Base-by-base conservation (phyloP, 2,329 filamentous ascomycete species). In the Microdochium nivale region DNA sequence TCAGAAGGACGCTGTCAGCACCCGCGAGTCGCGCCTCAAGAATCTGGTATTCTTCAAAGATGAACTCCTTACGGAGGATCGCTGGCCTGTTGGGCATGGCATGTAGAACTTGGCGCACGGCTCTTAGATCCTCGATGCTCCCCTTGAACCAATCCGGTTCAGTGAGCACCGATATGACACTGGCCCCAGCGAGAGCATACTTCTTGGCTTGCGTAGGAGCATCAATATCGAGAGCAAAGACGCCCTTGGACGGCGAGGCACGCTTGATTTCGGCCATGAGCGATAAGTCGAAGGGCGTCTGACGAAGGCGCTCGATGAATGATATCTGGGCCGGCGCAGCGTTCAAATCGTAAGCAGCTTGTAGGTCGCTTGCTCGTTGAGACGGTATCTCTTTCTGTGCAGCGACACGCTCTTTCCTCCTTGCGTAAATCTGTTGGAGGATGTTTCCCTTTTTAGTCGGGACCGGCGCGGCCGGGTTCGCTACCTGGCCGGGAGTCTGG, bases 71-170 rank as follows among this genome's bases (percentile, higher is more conserved):
- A 24, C 95, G 84, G 27, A 99, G 73, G 13, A 99, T 81, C 2
- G 92, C 95, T 2, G 94, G 95, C 50, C 94, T 81, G 65, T 96
- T 95, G 1, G 89, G 86, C 85, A 99, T 90, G 13, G 87, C 86
- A 60, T 90, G 83, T n/a, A 99, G 74, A 48, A 88, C 90, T 67
- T 92, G 88, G 46, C 94, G 83, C 27, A 97, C 94, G 32, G 86
- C 83, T 54, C 88, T 83, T 51, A 99, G 73, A 65, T 99, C 94
- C 53, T 99, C 92, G 54, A 99, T 91, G 68, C 87, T 95, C 48
- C 94, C 94, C 72, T 96, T 97, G 77, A 99, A 99, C 94, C 94
- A 99, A 64, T 97, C 88, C 0, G 95, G 94, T 70, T 99, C 94
- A 0, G 94, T 99, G 47, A 99, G 79, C n/a, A 99, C 94, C 1